phyloP scores from a whole-genome alignment of 108 stramenopile species.

The Nitzschia sp. region DNA sequence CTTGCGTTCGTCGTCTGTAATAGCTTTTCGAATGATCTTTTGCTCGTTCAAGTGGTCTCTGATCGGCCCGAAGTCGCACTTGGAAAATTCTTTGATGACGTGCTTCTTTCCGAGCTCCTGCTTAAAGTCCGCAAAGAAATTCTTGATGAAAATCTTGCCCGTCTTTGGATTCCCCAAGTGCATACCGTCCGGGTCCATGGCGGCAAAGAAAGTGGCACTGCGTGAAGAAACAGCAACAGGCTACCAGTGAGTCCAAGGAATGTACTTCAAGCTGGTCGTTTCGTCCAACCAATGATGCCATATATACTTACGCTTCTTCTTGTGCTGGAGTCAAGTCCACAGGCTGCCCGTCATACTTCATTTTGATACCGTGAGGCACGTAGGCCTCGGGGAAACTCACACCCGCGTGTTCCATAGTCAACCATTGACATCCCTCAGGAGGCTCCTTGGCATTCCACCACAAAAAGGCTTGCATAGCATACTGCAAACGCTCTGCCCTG shows the following conservation, averaged over 20 bases:
- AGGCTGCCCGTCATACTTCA: slow-evolving; percentile 91
- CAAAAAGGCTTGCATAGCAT: slow-evolving; percentile 90
- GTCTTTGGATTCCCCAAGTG: slow-evolving; percentile 93
- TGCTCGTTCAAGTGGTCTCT: slow-evolving; percentile 84
- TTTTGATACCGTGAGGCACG: slow-evolving; percentile 90
- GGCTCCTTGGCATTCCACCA: slow-evolving; percentile 89
- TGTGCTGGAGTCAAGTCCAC: slow-evolving; percentile 87
- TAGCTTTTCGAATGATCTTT: slow-evolving; percentile 89
- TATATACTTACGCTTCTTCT: slow-evolving; percentile 89
- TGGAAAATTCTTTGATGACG: slow-evolving; percentile 86
- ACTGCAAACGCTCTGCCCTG: slow-evolving; percentile 73
- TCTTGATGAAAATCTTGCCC: slow-evolving; percentile 92
- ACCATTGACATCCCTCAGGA: slow-evolving; percentile 92
- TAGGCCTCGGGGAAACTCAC: slow-evolving; percentile 94
- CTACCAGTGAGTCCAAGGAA: neutral
- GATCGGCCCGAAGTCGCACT: slow-evolving; percentile 95
- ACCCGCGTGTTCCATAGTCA: slow-evolving; percentile 95
- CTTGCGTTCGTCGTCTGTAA: slow-evolving; percentile 94
- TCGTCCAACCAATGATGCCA: neutral
- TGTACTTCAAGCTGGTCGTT: neutral
- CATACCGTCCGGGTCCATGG: slow-evolving; percentile 94
- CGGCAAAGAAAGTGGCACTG: slow-evolving; percentile 96
- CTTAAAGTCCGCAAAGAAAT: slow-evolving; percentile 95
- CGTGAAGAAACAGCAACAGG: neutral
- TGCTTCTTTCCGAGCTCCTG: slow-evolving; percentile 76